Evolutionary conservation across 306 rosid genomes (phyloP), one percentile per base, ranked within the genome.

Genomic region (Lagenaria siceraria): DNA sequence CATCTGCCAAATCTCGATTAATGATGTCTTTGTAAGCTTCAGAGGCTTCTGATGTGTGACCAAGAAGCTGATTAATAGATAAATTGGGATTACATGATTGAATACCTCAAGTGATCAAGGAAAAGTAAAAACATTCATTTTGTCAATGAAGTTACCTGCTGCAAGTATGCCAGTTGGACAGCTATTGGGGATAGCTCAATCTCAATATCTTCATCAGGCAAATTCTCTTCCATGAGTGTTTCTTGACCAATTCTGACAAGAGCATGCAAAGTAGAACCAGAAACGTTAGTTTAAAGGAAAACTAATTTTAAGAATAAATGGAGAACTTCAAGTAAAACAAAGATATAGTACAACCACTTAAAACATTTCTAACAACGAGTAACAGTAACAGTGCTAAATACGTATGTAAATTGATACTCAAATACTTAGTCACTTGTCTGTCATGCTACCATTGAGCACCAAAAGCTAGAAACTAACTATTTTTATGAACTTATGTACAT

Each of bases 111-210:
- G 60, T 81, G 56, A 58, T 46, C 7, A 59, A 82, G 64, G 24
- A 74, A 83, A 76, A 66, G 56, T 38, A 31, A 38, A 18, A 54
- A 61, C 10, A 46, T n/a, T 38, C 29, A 64, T 35, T 68, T 63
- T 77, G 74, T 61, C 62, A 76, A 46, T 74, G 72, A 29, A 33
- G 75, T 71, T 80, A 90, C 99, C 92, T 89, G 97, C 82, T 89
- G 93, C 77, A 95, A 96, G 88, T 95, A 95, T 77, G 96, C 97
- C 84, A 95, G 83, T 75, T 92, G 99, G 77, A 92, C 97, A 80
- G 97, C 92, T 77, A 95, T 86, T 49, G 99, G 97, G 55, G 99
- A 85, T 91, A 95, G 82, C 78, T 95, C 99, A 76, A 81, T 85
- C 82, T 90, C 97, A 76, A 92, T 86, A 29, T 89, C 97, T 4